These are phyloP conservation scores for Umbelopsis vinacea DNA, from an alignment of 192 early-diverging fungal species.

Conservation along the genomic window DNA sequence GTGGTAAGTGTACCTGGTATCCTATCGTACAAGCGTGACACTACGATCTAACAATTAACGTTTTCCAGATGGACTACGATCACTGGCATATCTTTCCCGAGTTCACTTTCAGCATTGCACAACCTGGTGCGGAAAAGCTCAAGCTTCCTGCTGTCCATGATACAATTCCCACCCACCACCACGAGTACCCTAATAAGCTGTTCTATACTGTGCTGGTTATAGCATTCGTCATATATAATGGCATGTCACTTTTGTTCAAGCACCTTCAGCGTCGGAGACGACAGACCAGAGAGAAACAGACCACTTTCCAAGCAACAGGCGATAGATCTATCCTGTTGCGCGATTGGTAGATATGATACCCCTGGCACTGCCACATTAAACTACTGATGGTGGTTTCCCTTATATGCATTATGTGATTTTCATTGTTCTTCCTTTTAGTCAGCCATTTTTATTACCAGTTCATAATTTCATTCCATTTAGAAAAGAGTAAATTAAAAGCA, in stretches of 20 bases:
- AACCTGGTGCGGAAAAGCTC: not conserved
- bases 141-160: not conserved
- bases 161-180: not conserved
- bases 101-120: slow-evolving; percentile 7
- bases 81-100: slow-evolving; percentile 26
- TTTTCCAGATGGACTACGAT: slow-evolving; percentile 25
- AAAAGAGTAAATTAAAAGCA: no score
- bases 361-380: not conserved
- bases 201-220: slow-evolving; percentile 4
- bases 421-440: no score
- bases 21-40: not conserved
- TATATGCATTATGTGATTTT: no score
- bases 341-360: not conserved
- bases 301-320: not conserved
- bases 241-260: not conserved
- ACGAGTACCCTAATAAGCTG: not conserved
- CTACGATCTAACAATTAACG: not conserved
- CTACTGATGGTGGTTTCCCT: not conserved
- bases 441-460: no score
- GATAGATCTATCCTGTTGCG: not conserved
- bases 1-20: slow-evolving; percentile 3
- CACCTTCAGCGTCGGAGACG: not conserved
- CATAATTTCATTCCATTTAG: no score
- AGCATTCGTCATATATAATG: not conserved
- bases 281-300: not conserved